Percentiles rank a stretch among this genome's conserved stretches.
Conservation (phyloP, 768 basidiomycete genomes). For the Russula brevipes region DNA sequence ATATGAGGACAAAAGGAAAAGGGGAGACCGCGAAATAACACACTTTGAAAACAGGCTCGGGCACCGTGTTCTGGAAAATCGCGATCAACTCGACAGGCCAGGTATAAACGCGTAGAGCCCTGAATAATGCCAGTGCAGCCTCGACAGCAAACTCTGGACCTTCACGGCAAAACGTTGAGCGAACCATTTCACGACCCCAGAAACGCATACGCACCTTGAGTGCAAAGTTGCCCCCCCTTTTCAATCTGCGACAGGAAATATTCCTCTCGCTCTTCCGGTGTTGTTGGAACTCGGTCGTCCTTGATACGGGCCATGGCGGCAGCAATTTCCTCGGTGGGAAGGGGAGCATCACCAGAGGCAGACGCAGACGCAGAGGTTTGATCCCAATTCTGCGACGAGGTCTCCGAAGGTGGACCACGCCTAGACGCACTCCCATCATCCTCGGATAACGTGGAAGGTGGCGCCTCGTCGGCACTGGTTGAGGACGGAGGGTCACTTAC, state of each 20-base stretch:
- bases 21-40: conserved; percentile 46
- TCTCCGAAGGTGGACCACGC: too few relatives aligned
- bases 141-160: conserved; percentile 74
- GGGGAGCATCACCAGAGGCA: conserved; percentile 27
- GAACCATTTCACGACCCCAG: not conserved
- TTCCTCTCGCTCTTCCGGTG: conserved; percentile 73
- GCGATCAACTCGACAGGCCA: conserved; percentile 89
- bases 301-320: conserved; percentile 63
- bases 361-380: conserved; percentile 28
- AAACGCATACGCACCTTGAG: conserved; percentile 52
- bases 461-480: too few relatives aligned
- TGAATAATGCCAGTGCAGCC: conserved; percentile 87
- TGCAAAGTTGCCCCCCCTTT: conserved; percentile 77
- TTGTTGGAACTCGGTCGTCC: conserved; percentile 59
- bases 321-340: conserved; percentile 51
- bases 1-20: conserved; percentile 7
- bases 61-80: conserved; percentile 91
- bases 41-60: too few relatives aligned
- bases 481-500: conserved; percentile 57
- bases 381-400: too few relatives aligned
- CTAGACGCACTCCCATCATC: too few relatives aligned
- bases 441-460: too few relatives aligned
- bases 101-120: conserved; percentile 91
- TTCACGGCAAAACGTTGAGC: conserved; percentile 32
- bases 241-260: conserved; percentile 91